phyloP scores from a whole-genome alignment of 2,329 filamentous ascomycete species.

The Fusarium chlamydosporum region DNA sequence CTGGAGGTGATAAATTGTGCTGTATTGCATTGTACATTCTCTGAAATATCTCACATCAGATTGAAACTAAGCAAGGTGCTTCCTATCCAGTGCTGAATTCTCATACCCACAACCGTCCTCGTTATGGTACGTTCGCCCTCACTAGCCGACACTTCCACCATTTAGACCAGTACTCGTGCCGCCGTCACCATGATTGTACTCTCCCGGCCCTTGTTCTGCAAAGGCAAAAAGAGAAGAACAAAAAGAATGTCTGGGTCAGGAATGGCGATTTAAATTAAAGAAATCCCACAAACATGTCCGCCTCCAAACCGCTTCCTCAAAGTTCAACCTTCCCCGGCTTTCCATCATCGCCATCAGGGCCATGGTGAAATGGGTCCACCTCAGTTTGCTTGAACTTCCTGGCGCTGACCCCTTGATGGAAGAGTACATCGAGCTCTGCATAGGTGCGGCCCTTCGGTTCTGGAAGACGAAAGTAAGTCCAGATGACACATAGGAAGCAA shows the following conservation, averaged over 20 bases:
- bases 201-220: neutral
- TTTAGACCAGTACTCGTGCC: neutral
- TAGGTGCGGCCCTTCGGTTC: slow-evolving; percentile 49
- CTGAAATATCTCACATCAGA: neutral
- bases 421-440: slow-evolving; percentile 47
- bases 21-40: too few species aligned
- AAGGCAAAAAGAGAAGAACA: neutral
- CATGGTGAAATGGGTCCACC: slow-evolving; percentile 3
- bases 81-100: too few species aligned
- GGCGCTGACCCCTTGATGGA: slow-evolving; percentile 18
- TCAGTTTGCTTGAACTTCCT: slow-evolving; percentile 34
- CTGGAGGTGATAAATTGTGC: too few species aligned
- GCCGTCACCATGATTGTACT: neutral
- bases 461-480: slow-evolving; percentile 48
- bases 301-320: neutral
- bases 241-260: neutral
- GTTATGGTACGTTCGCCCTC: neutral
- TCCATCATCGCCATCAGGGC: neutral
- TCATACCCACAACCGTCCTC: too few species aligned
- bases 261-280: neutral
- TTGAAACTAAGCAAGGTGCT: neutral
- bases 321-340: slow-evolving; percentile 1
- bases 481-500: slow-evolving; percentile 29
- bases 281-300: neutral
- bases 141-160: neutral